Percentiles rank a stretch among this genome's conserved stretches.
phyloP scores from a whole-genome alignment of 2,329 filamentous ascomycete genomes.

The Aspergillus sp. region DNA sequence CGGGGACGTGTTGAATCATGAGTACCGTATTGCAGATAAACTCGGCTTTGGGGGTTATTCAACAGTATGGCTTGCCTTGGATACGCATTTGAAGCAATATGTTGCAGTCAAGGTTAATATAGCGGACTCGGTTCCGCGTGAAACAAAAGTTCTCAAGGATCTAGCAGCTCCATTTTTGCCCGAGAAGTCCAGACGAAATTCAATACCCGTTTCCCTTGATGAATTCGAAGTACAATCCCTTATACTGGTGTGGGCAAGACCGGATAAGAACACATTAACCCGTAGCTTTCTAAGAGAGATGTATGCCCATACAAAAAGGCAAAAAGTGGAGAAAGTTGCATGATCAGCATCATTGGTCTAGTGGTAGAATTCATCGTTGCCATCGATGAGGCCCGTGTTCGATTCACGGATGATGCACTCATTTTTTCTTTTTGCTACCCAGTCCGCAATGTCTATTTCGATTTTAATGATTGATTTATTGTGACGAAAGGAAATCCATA shows the following conservation, averaged over 20 bases:
- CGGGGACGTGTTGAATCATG: constrained; percentile 28
- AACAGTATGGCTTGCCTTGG: constrained; percentile 44
- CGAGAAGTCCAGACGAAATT: constrained; percentile 5
- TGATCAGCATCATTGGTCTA: constrained; percentile 43
- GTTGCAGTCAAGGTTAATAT: constrained; percentile 33
- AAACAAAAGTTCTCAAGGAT: constrained; percentile 22
- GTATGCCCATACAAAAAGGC: too few species aligned
- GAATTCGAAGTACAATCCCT: constrained; percentile 24
- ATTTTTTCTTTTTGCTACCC: too few species aligned
- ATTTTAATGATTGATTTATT: too few species aligned
- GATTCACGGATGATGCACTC: constrained; percentile 47
- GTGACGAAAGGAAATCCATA: too few species aligned
- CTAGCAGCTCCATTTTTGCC: constrained; percentile 14
- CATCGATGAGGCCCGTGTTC: constrained; percentile 50
- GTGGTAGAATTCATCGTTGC: constrained; percentile 49
- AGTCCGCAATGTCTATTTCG: too few species aligned
- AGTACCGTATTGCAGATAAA: constrained; percentile 44
- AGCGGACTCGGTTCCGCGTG: constrained; percentile 17
- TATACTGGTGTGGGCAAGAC: too few species aligned
- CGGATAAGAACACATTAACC: too few species aligned
- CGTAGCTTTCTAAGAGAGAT: too few species aligned
- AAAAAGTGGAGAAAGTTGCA: too few species aligned
- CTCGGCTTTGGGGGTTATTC: constrained; percentile 45
- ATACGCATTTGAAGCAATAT: constrained; percentile 26
- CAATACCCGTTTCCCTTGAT: constrained; percentile 18